phyloP scores from a whole-genome alignment of 2,329 filamentous ascomycete species.

The Microdochium paspali region DNA sequence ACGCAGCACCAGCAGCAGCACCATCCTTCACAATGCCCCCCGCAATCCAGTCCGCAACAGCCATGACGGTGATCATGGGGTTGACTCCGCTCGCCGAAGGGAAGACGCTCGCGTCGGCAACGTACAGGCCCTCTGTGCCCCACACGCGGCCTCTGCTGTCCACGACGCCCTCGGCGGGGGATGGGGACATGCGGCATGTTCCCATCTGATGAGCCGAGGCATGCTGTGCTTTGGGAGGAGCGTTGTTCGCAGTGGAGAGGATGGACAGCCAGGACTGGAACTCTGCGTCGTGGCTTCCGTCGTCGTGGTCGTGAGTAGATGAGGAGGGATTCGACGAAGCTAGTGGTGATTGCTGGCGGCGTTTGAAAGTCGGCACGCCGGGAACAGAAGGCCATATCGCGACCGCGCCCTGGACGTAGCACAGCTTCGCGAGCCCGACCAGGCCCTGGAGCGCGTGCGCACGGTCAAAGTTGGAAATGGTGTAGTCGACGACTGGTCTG shows the following conservation, averaged over 20 bases:
- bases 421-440: conserved; percentile 63
- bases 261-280: conserved; percentile 54
- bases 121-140: conserved; percentile 55
- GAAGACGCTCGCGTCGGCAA: conserved; percentile 68
- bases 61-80: conserved; percentile 73
- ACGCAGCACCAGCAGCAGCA: too few species aligned
- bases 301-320: conserved; percentile 8
- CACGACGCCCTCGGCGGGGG: conserved; percentile 43
- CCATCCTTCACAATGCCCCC: conserved; percentile 32
- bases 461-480: conserved; percentile 60
- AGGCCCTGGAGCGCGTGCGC: conserved; percentile 63
- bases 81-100: conserved; percentile 72
- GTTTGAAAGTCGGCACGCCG: conserved; percentile 53
- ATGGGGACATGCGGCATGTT: conserved; percentile 60
- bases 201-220: conserved; percentile 77
- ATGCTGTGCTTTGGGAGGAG: conserved; percentile 43
- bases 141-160: conserved; percentile 52
- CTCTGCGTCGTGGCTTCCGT: conserved; percentile 29
- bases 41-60: conserved; percentile 56
- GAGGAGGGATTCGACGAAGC: not conserved
- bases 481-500: conserved; percentile 59
- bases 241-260: conserved; percentile 37
- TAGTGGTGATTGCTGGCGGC: conserved; percentile 8
- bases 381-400: conserved; percentile 64
- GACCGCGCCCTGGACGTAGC: conserved; percentile 68